phyloP scores from a whole-genome alignment of 441 rosid species.

The Mallotus repandus region DNA sequence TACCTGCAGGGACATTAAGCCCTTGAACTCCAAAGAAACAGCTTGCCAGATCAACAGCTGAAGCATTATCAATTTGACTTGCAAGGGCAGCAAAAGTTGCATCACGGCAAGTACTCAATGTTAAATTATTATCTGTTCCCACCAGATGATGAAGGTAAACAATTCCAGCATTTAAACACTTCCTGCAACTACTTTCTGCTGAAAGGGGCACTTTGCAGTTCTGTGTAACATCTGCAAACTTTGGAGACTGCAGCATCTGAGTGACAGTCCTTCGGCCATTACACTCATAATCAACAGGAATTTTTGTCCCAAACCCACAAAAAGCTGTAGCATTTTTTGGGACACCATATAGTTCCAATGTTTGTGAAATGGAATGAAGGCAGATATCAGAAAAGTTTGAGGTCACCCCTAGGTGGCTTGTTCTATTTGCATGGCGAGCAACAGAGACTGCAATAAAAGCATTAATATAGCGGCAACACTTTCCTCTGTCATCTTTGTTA shows the following conservation, averaged over 20 bases:
- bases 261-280: constrained; percentile 63
- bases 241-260: constrained; percentile 76
- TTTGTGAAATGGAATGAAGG: constrained; percentile 56
- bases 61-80: constrained; percentile 59
- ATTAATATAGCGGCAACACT: constrained; percentile 93
- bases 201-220: constrained; percentile 64
- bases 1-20: constrained; percentile 54
- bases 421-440: constrained; percentile 74
- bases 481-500: constrained; percentile 56
- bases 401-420: constrained; percentile 67
- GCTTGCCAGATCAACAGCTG: constrained; percentile 64
- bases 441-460: constrained; percentile 74
- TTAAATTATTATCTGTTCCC: constrained; percentile 56
- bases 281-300: constrained; percentile 72
- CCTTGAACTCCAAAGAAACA: constrained; percentile 85
- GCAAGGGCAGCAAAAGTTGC: constrained; percentile 79
- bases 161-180: constrained; percentile 76
- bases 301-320: constrained; percentile 87
- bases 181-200: constrained; percentile 51
- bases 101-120: constrained; percentile 85
- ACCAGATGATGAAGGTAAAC: constrained; percentile 64
- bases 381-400: constrained; percentile 53
- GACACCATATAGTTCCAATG: constrained; percentile 75
- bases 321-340: constrained; percentile 69
- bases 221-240: constrained; percentile 51